Conservation (phyloP, 768 basidiomycete genomes). For the Panaeolus cyanescens region DNA sequence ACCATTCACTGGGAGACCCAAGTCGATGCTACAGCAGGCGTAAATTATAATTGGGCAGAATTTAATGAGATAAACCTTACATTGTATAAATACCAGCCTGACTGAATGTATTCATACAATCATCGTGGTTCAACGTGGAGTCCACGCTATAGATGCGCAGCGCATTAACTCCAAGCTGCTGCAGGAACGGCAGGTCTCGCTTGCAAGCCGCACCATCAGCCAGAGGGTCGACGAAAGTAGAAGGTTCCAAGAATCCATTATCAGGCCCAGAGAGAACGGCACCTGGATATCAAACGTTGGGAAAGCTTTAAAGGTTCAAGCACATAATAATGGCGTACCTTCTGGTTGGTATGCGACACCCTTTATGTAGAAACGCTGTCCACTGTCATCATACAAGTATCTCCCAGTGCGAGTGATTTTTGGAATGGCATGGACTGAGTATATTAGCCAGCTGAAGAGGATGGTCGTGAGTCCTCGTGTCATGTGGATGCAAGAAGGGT, state of each 20-base stretch:
- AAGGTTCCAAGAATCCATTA: slow-evolving; percentile 65
- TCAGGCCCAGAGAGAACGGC: slow-evolving; percentile 25
- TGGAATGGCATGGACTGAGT: slow-evolving; percentile 59
- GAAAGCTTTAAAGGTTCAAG: background rate
- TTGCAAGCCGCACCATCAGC: slow-evolving; percentile 65
- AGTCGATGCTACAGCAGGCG: slow-evolving; percentile 63
- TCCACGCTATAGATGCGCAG: slow-evolving; percentile 87
- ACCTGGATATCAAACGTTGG: background rate
- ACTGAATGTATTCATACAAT: slow-evolving; percentile 79
- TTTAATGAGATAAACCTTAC: slow-evolving; percentile 47
- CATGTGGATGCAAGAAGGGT: background rate
- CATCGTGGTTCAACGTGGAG: slow-evolving; percentile 78
- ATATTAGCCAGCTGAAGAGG: slow-evolving; percentile 38
- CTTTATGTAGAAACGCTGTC: slow-evolving; percentile 84
- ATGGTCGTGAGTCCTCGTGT: slow-evolving; percentile 16
- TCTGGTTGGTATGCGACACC: slow-evolving; percentile 84
- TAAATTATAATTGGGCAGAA: background rate
- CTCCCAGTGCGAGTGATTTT: slow-evolving; percentile 69
- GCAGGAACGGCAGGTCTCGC: slow-evolving; percentile 79
- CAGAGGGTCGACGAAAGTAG: slow-evolving; percentile 78
- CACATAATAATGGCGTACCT: slow-evolving; percentile 40
- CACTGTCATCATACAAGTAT: slow-evolving; percentile 78
- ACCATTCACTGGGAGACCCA: slow-evolving; percentile 82
- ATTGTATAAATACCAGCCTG: slow-evolving; percentile 85
- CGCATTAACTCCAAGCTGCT: slow-evolving; percentile 76